A percentile compares a stretch with the other conserved stretches of the same genome.
These are phyloP conservation scores for Dovyalis caffra DNA, from an alignment of 345 rosid genomes.

Conservation along the genomic window DNA sequence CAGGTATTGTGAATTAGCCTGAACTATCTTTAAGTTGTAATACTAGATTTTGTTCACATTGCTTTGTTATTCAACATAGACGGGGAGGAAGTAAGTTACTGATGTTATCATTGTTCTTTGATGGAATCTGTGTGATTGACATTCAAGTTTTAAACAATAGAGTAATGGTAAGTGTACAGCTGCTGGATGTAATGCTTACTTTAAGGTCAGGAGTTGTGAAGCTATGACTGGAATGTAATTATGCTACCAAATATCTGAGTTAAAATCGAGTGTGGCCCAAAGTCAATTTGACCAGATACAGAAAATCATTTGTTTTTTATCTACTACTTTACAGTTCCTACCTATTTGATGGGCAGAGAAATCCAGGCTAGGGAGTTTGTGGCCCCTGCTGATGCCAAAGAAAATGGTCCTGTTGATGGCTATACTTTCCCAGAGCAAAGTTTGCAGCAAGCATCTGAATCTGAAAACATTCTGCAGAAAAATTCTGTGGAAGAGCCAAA, in stretches of 20 bases:
- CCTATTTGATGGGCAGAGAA: slow-evolving; percentile 53
- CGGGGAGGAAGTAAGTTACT: background rate
- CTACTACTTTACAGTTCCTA: slow-evolving; percentile 38
- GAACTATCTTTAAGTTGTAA: background rate
- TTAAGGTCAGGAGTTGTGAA: background rate
- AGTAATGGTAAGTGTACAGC: background rate
- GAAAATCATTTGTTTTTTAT: background rate
- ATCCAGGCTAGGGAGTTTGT: slow-evolving; percentile 41
- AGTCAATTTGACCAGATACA: background rate
- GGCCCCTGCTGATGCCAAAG: slow-evolving; percentile 36
- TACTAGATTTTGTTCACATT: background rate
- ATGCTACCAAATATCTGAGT: background rate
- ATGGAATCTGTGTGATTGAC: background rate
- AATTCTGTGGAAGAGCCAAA: slow-evolving; percentile 34
- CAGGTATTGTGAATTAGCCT: slow-evolving; percentile 37
- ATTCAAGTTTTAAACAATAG: background rate
- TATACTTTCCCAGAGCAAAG: slow-evolving; percentile 42
- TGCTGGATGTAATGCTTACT: background rate
- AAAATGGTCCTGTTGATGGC: slow-evolving; percentile 46
- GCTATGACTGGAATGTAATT: background rate
- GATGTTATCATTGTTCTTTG: background rate
- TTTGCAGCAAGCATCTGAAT: slow-evolving; percentile 38
- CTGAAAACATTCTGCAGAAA: slow-evolving; percentile 36
- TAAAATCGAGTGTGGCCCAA: background rate
- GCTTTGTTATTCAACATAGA: background rate